Base-by-base conservation (phyloP, 202 grass and related monocot species). In the Cymbopogon flexuosus region DNA sequence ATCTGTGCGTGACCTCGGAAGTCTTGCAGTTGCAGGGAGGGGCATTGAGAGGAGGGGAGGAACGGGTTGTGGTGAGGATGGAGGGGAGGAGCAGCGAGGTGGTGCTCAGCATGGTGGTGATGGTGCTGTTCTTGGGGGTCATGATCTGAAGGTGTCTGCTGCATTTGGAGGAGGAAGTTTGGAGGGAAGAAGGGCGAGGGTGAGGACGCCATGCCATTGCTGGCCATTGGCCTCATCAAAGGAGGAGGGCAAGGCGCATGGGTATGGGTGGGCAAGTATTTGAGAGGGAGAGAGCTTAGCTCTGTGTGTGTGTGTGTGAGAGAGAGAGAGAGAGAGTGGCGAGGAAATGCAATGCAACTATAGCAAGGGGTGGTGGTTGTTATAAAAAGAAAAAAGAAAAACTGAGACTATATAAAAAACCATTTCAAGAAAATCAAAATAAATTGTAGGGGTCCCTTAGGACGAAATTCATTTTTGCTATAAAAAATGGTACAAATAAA, bases 161-260 rank as follows among this genome's bases (percentile, higher is more conserved):
- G 92, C 88, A 99, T 93, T 80, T 93, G 95, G 70, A 93, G 78
- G 59, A 99, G 69, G 85, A 99, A 99, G 81, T 91, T 91, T 15
- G 92, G 85, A 82, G 90, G 87, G 83, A 99, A 96, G 90, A 87
- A 93, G 57, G 92, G 89, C 54, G 90, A 90, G 16, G 88, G 59
- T 43, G 87, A 88, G 52, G 89, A 88, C 71, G 83, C 81, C 92
- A 98, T 95, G 67, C 88, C 92, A 86, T 90, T 95, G 88, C 92
- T 86, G 78, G 86, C 96, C 84, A 95, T 93, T 83, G 84, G 65
- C 76, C 79, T 89, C 88, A 87, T 89, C 90, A 76, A 89, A 73
- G 39, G 18, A 84, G 19, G 33, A 84, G 16, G 80, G 37, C 37
- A 22, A 88, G 67, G 54, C 71, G 62, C 72, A 84, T 74, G 82